phyloP scores from a whole-genome alignment of 495 filamentous ascomycete genomes.

The Penicillium canariense region DNA sequence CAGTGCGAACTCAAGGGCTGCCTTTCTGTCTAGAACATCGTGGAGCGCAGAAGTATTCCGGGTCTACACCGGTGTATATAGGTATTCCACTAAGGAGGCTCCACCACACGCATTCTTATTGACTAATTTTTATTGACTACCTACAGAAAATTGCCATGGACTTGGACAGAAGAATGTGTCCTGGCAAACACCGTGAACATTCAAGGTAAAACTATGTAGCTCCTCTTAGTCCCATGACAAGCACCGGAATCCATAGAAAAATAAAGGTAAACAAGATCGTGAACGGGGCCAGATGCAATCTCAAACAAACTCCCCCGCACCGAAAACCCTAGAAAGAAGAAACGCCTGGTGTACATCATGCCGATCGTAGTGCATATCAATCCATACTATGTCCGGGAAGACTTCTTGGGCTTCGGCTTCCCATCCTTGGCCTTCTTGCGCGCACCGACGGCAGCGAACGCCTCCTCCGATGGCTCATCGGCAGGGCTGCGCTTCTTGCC shows the following conservation, averaged over 20 bases:
- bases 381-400: background rate
- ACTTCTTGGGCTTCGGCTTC: constrained; percentile 17
- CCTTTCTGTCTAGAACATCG: background rate
- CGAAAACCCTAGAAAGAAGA: constrained; percentile 1
- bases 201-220: background rate
- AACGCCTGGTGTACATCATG: constrained; percentile 3
- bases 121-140: too few species aligned
- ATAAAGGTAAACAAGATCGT: background rate
- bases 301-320: constrained; percentile 9
- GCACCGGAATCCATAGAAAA: background rate
- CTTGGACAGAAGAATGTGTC: too few species aligned
- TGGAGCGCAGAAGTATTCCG: background rate
- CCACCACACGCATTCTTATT: too few species aligned
- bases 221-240: background rate
- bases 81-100: too few species aligned
- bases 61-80: too few species aligned
- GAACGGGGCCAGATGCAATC: constrained; percentile 8
- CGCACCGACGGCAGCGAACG: constrained; percentile 33
- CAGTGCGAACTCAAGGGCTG: background rate
- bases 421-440: constrained; percentile 20
- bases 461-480: constrained; percentile 34
- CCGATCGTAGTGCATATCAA: background rate
- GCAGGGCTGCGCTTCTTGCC: constrained; percentile 25
- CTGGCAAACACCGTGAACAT: background rate
- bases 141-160: too few species aligned